phyloP scores from a whole-genome alignment of 352 stramenopile species.

The Phytophthora ramorum region DNA sequence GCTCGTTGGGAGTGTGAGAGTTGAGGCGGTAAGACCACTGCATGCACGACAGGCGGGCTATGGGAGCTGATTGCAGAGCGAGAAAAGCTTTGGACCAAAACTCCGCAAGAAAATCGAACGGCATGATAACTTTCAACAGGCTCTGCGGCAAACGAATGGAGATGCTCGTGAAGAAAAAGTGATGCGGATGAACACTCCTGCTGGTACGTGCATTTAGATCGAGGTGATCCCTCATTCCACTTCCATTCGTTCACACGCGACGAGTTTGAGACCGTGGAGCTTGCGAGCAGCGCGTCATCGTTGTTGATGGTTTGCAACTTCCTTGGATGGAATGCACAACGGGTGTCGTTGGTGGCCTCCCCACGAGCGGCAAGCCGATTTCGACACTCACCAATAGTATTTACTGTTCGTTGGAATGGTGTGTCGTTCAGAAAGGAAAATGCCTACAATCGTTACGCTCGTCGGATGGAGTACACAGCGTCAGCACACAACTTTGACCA shows the following conservation, averaged over 20 bases:
- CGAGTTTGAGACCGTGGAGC: slow-evolving; percentile 14
- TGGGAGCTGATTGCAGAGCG: slow-evolving; percentile 24
- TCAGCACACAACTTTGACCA: slow-evolving; percentile 24
- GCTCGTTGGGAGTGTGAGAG: slow-evolving; percentile 19
- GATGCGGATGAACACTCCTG: neutral
- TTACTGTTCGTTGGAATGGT: neutral
- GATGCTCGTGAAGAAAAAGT: slow-evolving; percentile 14
- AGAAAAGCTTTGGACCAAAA: slow-evolving; percentile 24
- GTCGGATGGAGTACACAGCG: slow-evolving; percentile 28
- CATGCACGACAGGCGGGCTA: slow-evolving; percentile 6
- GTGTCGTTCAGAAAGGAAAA: slow-evolving; percentile 3
- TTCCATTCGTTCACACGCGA: slow-evolving; percentile 9
- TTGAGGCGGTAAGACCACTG: slow-evolving; percentile 5
- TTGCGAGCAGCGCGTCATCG: slow-evolving; percentile 3
- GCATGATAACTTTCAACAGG: slow-evolving; percentile 15
- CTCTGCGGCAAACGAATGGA: slow-evolving; percentile 3
- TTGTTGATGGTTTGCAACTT: neutral
- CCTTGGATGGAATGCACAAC: too few species aligned
- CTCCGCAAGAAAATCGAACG: slow-evolving; percentile 24
- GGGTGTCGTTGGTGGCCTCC: neutral
- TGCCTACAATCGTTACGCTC: slow-evolving; percentile 13
- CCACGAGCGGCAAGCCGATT: slow-evolving; percentile 15
- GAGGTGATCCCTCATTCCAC: slow-evolving; percentile 9
- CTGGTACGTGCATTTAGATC: neutral
- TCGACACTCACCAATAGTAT: slow-evolving; percentile 4